Evolutionary conservation across 805 yeast species (phyloP).

Genomic region (Wickerhamomyces chambardii): DNA sequence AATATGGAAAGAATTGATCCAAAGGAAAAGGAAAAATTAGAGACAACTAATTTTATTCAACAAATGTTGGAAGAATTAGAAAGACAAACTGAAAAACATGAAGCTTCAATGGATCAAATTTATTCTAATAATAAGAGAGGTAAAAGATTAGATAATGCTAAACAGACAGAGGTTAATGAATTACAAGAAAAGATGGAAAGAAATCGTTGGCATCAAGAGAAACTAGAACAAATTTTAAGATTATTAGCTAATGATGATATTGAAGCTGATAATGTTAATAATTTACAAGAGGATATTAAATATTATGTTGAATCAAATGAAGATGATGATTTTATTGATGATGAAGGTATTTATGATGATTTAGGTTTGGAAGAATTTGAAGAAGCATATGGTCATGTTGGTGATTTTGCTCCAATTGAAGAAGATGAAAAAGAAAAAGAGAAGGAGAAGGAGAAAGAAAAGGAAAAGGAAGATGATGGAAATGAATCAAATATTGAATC

Average conservation of each 20-base stretch:
- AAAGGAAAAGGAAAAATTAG: constrained; percentile 70
- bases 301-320: constrained; percentile 92
- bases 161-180: constrained; percentile 53
- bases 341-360: constrained; percentile 86
- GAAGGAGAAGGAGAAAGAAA: too few species aligned
- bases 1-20: constrained; percentile 70
- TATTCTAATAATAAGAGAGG: constrained; percentile 46
- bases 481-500: too few species aligned
- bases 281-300: constrained; percentile 79
- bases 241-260: constrained; percentile 73
- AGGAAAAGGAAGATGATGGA: too few species aligned
- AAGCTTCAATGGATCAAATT: constrained; percentile 56
- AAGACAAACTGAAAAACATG: constrained; percentile 72
- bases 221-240: constrained; percentile 70
- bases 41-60: constrained; percentile 60
- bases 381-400: constrained; percentile 42
- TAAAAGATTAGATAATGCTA: constrained; percentile 43
- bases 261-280: constrained; percentile 68
- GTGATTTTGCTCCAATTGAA: constrained; percentile 20
- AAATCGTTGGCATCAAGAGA: constrained; percentile 69
- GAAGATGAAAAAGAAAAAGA: constrained; percentile 6
- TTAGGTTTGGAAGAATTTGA: constrained; percentile 59
- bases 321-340: constrained; percentile 89
- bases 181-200: constrained; percentile 57
- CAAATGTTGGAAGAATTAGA: constrained; percentile 71